These are phyloP conservation scores for Brettanomyces nanus DNA, from an alignment of 805 yeast species.

Conservation along the genomic window DNA sequence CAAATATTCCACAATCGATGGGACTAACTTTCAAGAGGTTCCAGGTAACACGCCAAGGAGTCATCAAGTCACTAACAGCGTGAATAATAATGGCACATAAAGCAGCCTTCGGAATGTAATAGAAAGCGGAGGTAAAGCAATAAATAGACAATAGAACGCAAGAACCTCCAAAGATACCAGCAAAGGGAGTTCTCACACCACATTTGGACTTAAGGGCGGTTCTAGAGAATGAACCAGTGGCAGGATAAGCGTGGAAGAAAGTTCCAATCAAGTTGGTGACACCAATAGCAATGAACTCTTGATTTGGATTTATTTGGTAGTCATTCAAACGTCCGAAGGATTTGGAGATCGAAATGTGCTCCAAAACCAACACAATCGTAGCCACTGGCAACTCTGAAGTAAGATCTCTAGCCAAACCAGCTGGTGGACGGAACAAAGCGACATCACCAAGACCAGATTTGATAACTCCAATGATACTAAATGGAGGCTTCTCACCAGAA, in stretches of 20 bases:
- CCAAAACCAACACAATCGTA: constrained; percentile 70
- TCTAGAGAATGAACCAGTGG: constrained; percentile 93
- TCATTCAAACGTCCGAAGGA: constrained; percentile 91
- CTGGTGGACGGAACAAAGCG: constrained; percentile 62
- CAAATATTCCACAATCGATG: constrained; percentile 62
- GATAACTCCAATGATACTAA: constrained; percentile 64
- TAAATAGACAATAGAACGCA: constrained; percentile 84
- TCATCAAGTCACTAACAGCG: constrained; percentile 81
- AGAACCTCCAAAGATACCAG: constrained; percentile 84
- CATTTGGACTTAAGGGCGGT: constrained; percentile 92
- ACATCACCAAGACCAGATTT: constrained; percentile 77
- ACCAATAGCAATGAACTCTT: constrained; percentile 91
- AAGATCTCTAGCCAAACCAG: constrained; percentile 47
- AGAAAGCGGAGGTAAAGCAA: constrained; percentile 75
- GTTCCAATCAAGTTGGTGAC: constrained; percentile 86
- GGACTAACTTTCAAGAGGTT: constrained; percentile 69
- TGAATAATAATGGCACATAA: constrained; percentile 85
- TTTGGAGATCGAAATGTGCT: constrained; percentile 89
- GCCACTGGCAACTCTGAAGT: constrained; percentile 83
- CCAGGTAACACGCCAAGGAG: constrained; percentile 59
- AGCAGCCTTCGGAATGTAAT: constrained; percentile 84
- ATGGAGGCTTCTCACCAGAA: constrained; percentile 27
- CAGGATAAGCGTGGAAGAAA: constrained; percentile 88
- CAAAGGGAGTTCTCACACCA: constrained; percentile 90
- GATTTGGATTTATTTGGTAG: constrained; percentile 86